phyloP scores from a whole-genome alignment of 306 rosid genomes.

The Inga oerstediana region DNA sequence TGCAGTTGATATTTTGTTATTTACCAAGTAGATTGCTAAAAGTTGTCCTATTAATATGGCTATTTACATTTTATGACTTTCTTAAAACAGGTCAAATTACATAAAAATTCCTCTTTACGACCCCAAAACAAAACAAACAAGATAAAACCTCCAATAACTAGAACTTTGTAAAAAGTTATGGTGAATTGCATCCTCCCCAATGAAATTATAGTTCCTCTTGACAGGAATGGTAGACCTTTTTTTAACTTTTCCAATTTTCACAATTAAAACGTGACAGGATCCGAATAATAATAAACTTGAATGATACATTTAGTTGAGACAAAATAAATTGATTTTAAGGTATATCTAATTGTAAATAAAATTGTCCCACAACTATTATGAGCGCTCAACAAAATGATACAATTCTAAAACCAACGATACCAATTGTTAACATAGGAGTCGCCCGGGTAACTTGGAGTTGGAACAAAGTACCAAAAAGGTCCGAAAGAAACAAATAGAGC shows the following conservation, averaged over 20 bases:
- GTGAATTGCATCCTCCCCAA: too few species aligned
- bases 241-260: not conserved
- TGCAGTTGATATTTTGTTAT: not conserved
- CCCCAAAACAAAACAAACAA: too few species aligned
- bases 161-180: too few species aligned
- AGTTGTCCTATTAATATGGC: too few species aligned
- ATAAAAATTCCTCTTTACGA: too few species aligned
- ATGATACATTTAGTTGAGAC: not conserved
- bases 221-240: not conserved
- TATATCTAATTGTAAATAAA: not conserved
- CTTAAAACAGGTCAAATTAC: too few species aligned
- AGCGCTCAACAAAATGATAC: slow-evolving; percentile 37
- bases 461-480: slow-evolving; percentile 27
- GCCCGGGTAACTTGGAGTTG: slow-evolving; percentile 36
- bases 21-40: too few species aligned
- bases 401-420: slow-evolving; percentile 33
- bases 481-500: slow-evolving; percentile 23
- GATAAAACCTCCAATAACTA: too few species aligned
- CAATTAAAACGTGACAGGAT: not conserved
- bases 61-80: too few species aligned
- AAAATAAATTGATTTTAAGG: not conserved
- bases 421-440: slow-evolving; percentile 26
- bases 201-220: too few species aligned
- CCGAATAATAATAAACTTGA: not conserved
- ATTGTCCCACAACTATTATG: slow-evolving; percentile 9